These are phyloP conservation scores for Viola pubescens DNA, from an alignment of 441 rosid genomes.

Conservation along the genomic window DNA sequence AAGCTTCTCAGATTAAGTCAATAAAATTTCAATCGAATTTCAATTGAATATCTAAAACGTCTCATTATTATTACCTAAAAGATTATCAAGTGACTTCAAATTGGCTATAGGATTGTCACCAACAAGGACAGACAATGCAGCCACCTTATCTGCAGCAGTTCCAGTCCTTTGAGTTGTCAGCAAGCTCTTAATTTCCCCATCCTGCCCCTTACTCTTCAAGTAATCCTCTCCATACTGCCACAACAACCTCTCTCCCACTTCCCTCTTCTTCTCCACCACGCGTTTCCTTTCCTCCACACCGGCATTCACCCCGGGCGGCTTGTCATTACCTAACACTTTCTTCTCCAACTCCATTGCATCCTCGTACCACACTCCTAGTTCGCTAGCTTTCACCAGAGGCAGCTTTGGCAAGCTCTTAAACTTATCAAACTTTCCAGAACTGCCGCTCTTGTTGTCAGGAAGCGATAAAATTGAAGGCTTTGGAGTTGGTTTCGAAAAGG, in stretches of 20 bases:
- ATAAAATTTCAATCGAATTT: too few species aligned
- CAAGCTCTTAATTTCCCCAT: constrained; percentile 82
- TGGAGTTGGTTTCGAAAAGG: constrained; percentile 27
- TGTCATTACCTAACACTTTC: constrained; percentile 40
- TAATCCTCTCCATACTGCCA: constrained; percentile 69
- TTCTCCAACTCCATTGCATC: constrained; percentile 70
- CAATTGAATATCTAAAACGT: too few species aligned
- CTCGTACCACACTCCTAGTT: constrained; percentile 58
- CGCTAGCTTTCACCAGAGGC: constrained; percentile 60
- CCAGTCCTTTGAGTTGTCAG: constrained; percentile 79
- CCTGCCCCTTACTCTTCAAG: constrained; percentile 54
- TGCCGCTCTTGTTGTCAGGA: constrained; percentile 21
- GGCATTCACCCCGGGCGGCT: constrained; percentile 25
- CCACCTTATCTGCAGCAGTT: constrained; percentile 82
- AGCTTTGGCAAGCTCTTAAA: constrained; percentile 56
- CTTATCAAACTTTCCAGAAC: constrained; percentile 30
- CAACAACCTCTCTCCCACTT: constrained; percentile 74
- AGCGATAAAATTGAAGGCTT: constrained; percentile 52
- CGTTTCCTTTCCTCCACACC: constrained; percentile 50
- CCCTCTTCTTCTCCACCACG: constrained; percentile 57
- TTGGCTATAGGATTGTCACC: constrained; percentile 90
- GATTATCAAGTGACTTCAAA: constrained; percentile 84
- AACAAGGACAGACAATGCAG: constrained; percentile 75
- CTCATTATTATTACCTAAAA: constrained; percentile 78
- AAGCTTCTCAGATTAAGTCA: too few species aligned